A percentile compares a stretch with the other conserved stretches of the same genome.
Evolutionary conservation across 441 rosid species (phyloP).

Genomic region (Euphorbia corollata): DNA sequence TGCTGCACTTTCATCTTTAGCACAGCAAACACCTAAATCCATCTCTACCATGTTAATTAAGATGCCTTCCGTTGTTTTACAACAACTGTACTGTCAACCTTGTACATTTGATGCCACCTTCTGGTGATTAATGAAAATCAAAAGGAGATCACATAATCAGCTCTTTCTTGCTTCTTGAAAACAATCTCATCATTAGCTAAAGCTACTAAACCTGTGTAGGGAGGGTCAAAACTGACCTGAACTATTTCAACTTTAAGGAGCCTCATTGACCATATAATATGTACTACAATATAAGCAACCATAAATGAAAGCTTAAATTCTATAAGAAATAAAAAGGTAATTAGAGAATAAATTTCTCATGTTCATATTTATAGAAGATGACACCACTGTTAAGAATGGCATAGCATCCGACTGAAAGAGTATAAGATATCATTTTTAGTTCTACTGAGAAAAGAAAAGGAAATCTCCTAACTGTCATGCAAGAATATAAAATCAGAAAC

Average conservation of each 20-base stretch:
- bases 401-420: background rate
- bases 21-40: background rate
- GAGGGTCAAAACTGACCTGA: too few relatives aligned
- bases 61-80: background rate
- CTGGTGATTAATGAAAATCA: background rate
- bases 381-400: background rate
- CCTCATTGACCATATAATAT: background rate
- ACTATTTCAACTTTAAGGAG: background rate
- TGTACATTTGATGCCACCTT: background rate
- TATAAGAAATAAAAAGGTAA: background rate
- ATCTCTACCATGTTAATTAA: background rate
- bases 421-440: background rate
- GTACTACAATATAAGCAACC: background rate
- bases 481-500: conserved; percentile 17
- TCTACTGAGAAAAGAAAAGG: conserved; percentile 1
- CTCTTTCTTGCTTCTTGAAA: background rate
- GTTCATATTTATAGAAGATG: background rate
- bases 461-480: background rate
- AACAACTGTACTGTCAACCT: background rate
- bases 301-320: too few relatives aligned
- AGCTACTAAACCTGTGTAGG: background rate
- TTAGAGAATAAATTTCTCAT: background rate
- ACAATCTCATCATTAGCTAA: background rate
- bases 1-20: background rate
- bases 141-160: background rate